Percentiles rank a stretch among this genome's conserved stretches.
phyloP scores from a whole-genome alignment of 257 asterid species.

The Scutellaria galericulata region DNA sequence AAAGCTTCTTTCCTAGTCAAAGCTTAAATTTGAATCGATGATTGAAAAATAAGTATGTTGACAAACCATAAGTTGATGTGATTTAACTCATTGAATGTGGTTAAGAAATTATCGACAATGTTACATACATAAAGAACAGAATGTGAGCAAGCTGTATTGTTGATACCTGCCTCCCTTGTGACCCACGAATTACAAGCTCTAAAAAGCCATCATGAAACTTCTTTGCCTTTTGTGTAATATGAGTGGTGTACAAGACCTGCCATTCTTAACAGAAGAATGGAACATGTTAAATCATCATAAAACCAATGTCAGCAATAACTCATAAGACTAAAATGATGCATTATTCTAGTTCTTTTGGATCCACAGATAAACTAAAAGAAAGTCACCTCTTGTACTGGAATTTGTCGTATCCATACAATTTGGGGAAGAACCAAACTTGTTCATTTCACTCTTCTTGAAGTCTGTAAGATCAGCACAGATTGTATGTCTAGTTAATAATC shows the following conservation, averaged over 20 bases:
- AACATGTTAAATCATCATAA: constrained; percentile 15
- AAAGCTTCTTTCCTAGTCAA: not conserved
- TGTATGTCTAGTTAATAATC: constrained; percentile 27
- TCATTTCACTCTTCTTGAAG: constrained; percentile 67
- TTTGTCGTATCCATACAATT: constrained; percentile 50
- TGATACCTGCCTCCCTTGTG: constrained; percentile 79
- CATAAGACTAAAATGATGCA: constrained; percentile 8
- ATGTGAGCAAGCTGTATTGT: constrained; percentile 30
- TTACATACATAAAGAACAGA: constrained; percentile 12
- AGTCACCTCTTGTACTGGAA: constrained; percentile 56
- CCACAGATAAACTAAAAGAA: constrained; percentile 26
- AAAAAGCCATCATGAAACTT: constrained; percentile 82
- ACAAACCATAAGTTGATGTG: constrained; percentile 1
- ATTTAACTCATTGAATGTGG: constrained; percentile 14
- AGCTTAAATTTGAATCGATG: not conserved
- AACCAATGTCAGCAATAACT: constrained; percentile 8
- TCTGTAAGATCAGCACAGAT: constrained; percentile 53
- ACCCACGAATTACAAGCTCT: constrained; percentile 66
- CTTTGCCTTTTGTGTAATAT: constrained; percentile 81
- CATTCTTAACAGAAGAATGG: constrained; percentile 56
- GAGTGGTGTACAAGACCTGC: constrained; percentile 91
- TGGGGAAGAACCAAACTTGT: constrained; percentile 63
- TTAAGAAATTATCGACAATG: constrained; percentile 25
- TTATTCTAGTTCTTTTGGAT: constrained; percentile 7
- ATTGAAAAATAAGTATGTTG: constrained; percentile 1